Conservation (phyloP, 2,329 filamentous ascomycete species). For the Pseudogymnoascus sp. region DNA sequence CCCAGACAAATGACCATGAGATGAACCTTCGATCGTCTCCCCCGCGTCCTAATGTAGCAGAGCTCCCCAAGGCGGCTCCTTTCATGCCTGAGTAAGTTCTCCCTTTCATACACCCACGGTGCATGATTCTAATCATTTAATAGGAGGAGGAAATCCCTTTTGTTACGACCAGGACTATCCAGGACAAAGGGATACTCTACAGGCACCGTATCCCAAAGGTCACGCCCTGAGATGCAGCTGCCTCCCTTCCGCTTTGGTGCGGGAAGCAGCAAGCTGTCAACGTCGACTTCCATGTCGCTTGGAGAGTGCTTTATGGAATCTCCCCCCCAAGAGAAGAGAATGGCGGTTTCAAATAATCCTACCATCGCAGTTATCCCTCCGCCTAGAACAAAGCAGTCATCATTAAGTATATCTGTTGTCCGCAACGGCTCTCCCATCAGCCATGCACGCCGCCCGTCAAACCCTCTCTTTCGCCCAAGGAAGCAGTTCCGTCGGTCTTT, state of each 20-base stretch:
- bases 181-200: slow-evolving; percentile 69
- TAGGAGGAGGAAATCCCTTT: slow-evolving; percentile 58
- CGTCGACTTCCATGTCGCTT: slow-evolving; percentile 55
- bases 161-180: slow-evolving; percentile 65
- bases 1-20: slow-evolving; percentile 32
- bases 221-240: slow-evolving; percentile 54
- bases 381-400: slow-evolving; percentile 51
- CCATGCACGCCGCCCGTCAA: slow-evolving; percentile 60
- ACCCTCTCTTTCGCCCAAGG: slow-evolving; percentile 64
- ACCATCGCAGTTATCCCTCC: slow-evolving; percentile 46
- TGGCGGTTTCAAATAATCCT: slow-evolving; percentile 52
- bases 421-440: slow-evolving; percentile 69
- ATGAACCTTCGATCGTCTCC: slow-evolving; percentile 51
- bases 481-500: slow-evolving; percentile 87
- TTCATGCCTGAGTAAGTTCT: slow-evolving; percentile 44
- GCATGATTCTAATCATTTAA: slow-evolving; percentile 13
- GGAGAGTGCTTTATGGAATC: slow-evolving; percentile 74
- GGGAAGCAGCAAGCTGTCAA: slow-evolving; percentile 39
- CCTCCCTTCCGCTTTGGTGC: slow-evolving; percentile 69
- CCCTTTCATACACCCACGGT: slow-evolving; percentile 12
- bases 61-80: slow-evolving; percentile 37
- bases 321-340: slow-evolving; percentile 61
- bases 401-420: slow-evolving; percentile 26
- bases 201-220: slow-evolving; percentile 51
- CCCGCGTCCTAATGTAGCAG: slow-evolving; percentile 39